Evolutionary conservation across 768 basidiomycete genomes (phyloP), one percentile per base, ranked within the genome.

Genomic region (Russula abietina): DNA sequence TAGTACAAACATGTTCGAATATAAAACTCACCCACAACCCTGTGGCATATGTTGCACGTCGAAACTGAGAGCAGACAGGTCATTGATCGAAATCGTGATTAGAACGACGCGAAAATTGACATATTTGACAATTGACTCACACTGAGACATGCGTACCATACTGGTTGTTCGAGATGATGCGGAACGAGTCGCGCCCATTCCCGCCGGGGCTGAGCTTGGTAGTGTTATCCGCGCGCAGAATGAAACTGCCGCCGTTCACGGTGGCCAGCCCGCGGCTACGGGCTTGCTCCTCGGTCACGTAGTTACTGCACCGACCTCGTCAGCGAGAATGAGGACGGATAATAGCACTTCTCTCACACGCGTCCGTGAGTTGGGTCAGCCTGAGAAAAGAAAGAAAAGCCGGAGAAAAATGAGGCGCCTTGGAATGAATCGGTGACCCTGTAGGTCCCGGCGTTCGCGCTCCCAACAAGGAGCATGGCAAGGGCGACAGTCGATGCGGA

Each of bases 281-380:
- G 0, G 88, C 87, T 0, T 82, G 83, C 2, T 71, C 70, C 59
- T 79, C 72, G 63, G 69, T 65, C 59, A 83, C 78, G 61, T 82
- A 82, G 61, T 77, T 76, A 41, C 77, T 80, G 53, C 10, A 19
- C 14, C 32, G 10, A 4, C 5, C 19, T 19, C 28, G 14, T 39
- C 28, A 17, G 55, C 6, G n/a, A 46, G 4, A 5, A 19, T 11
- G 22, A 10, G 24, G 9, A 3, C 45, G 5, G 5, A 5, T 10
- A 52, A 24, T 53, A 26, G 9, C 38, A 28, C 16, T 26, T 49
- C 16, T 49, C 81, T 68, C 71, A 86, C 86, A 89, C 87, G 57
- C 85, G 77, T 32, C 86, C 86, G 65, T 85, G 76, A 8, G 86
- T 87, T 4, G 86, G 86, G 68, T 88, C 87, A 1, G 80, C 17